Evolutionary conservation across 768 basidiomycete genomes (phyloP).

Genomic region (Mycena metata): DNA sequence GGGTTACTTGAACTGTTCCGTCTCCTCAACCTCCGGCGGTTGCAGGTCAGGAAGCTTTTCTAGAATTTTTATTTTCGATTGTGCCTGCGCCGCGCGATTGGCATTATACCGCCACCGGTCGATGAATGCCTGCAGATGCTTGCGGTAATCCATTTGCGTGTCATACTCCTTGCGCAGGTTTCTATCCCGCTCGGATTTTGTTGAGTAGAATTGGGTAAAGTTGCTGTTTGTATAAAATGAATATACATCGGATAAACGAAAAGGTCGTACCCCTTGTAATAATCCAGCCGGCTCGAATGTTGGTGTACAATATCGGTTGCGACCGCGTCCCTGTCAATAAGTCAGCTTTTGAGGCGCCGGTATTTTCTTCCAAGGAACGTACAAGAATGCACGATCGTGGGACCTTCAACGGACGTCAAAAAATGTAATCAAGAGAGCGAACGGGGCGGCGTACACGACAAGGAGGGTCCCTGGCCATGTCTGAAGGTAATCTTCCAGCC

Average conservation of each 20-base stretch:
- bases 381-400: conserved; percentile 77
- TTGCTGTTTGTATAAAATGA: conserved; percentile 64
- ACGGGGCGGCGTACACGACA: conserved; percentile 81
- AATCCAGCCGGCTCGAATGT: conserved; percentile 92
- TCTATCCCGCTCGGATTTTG: conserved; percentile 94
- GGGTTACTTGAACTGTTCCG: conserved; percentile 88
- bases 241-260: too few species aligned
- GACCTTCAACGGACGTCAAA: conserved; percentile 64
- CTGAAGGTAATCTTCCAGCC: conserved; percentile 97
- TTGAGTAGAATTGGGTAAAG: conserved; percentile 99
- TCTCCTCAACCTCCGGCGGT: conserved; percentile 93
- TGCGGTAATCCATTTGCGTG: conserved; percentile 93
- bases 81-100: conserved; percentile 93
- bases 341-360: conserved; percentile 77
- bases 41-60: conserved; percentile 94
- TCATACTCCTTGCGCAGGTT: conserved; percentile 97
- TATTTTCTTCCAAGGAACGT: background rate
- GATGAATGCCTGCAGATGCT: conserved; percentile 97
- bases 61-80: conserved; percentile 79
- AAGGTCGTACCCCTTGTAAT: conserved; percentile 87
- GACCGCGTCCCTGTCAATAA: conserved; percentile 81
- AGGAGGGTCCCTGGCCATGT: conserved; percentile 94
- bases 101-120: conserved; percentile 99
- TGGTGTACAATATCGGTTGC: conserved; percentile 99
- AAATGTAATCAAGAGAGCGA: conserved; percentile 6